phyloP scores from a whole-genome alignment of 768 basidiomycete genomes.

The Exidia glandulosa region DNA sequence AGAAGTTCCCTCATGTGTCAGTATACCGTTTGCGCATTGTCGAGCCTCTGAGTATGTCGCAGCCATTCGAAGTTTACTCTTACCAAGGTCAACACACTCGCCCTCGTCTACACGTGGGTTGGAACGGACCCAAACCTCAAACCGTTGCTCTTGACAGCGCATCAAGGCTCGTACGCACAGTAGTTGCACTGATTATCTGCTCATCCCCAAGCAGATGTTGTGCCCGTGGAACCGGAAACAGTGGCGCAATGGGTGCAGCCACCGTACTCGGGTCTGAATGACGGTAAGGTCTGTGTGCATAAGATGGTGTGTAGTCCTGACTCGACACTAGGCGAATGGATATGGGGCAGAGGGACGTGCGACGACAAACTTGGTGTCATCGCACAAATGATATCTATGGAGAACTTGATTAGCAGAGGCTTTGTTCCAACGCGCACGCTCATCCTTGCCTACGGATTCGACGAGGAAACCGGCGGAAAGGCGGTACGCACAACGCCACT shows the following conservation, averaged over 20 bases:
- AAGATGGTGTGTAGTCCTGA: not conserved
- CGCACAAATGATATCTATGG: conserved; percentile 53
- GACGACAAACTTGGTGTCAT: conserved; percentile 71
- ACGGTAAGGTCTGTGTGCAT: conserved; percentile 7
- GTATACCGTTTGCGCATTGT: conserved; percentile 7
- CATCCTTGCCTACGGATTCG: conserved; percentile 55
- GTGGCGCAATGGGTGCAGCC: conserved; percentile 24
- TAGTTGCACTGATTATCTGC: not conserved
- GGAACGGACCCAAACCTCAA: conserved; percentile 22
- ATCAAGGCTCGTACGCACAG: conserved; percentile 7
- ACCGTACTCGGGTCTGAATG: conserved; percentile 16
- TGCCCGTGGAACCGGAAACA: conserved; percentile 29
- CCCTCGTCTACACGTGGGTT: conserved; percentile 25
- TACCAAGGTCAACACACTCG: conserved; percentile 27
- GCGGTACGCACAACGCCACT: conserved; percentile 21
- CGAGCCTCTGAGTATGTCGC: not conserved
- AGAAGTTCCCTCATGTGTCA: conserved; percentile 53
- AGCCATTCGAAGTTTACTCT: conserved; percentile 22
- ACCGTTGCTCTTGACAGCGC: conserved; percentile 20
- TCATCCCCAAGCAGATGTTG: not conserved
- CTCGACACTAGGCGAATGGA: conserved; percentile 27
- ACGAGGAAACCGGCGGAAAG: conserved; percentile 55
- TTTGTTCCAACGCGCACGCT: conserved; percentile 55
- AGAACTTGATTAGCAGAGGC: conserved; percentile 47
- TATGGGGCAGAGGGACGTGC: conserved; percentile 67